phyloP scores from a whole-genome alignment of 129 eudicot genomes.

The Sambucus nigra region DNA sequence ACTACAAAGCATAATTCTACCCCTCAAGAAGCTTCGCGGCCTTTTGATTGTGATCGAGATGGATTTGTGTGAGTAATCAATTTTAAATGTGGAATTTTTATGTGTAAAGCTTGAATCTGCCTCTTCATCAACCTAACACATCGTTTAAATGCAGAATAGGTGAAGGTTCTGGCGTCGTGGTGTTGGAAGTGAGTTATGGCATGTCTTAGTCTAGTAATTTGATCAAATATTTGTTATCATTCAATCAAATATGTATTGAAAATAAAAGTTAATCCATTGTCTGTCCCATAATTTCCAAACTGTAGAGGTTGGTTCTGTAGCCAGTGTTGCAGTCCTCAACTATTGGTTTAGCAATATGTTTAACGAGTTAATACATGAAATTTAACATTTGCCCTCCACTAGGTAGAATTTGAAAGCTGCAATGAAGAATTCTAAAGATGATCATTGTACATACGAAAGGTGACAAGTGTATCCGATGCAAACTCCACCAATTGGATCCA shows the following conservation, averaged over 20 bases:
- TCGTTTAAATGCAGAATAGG: constrained; percentile 60
- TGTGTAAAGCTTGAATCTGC: neutral
- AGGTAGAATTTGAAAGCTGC: too few species aligned
- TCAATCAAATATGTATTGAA: neutral
- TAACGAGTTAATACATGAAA: neutral
- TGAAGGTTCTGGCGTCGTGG: constrained; percentile 90
- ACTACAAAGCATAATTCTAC: constrained; percentile 59
- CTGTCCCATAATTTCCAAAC: too few species aligned
- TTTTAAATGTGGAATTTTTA: constrained; percentile 3
- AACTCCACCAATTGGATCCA: too few species aligned
- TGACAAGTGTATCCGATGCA: too few species aligned
- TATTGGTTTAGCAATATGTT: neutral
- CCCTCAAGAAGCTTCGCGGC: constrained; percentile 88
- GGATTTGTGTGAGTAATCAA: constrained; percentile 80
- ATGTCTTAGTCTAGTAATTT: constrained; percentile 5
- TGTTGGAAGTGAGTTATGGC: constrained; percentile 70
- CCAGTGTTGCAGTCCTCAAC: too few species aligned
- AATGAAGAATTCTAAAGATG: neutral
- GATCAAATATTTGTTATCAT: neutral
- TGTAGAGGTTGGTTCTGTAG: too few species aligned
- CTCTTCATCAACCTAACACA: neutral
- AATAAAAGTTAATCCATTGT: too few species aligned
- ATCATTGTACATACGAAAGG: too few species aligned
- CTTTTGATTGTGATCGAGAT: constrained; percentile 88
- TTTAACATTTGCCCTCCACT: too few species aligned